Evolutionary conservation across 768 basidiomycete genomes (phyloP).

Genomic region (Cyclocybe cylindracea): DNA sequence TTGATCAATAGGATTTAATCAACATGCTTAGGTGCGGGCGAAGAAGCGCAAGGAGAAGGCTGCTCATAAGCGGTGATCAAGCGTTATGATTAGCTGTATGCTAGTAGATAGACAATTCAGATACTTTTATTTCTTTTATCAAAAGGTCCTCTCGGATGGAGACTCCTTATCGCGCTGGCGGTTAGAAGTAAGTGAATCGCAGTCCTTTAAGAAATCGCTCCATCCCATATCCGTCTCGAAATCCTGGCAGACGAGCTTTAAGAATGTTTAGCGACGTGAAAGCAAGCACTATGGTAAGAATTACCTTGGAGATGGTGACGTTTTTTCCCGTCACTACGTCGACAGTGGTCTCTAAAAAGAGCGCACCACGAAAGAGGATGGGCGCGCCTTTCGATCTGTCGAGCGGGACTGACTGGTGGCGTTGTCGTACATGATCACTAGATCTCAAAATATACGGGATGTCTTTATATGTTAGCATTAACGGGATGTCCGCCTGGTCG

Average conservation of each 20-base stretch:
- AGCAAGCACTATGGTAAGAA: background rate
- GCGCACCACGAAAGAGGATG: background rate
- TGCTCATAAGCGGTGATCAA: conserved; percentile 56
- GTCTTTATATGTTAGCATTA: conserved; percentile 1
- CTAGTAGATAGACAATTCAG: background rate
- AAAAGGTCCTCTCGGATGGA: background rate
- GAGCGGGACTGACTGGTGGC: conserved; percentile 5
- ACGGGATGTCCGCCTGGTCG: background rate
- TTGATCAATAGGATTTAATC: background rate
- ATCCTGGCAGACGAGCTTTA: conserved; percentile 48
- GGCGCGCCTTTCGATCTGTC: background rate
- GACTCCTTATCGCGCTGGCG: background rate
- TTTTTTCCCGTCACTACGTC: conserved; percentile 14
- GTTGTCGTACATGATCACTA: conserved; percentile 10
- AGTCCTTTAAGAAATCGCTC: conserved; percentile 35
- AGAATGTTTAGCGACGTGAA: conserved; percentile 5
- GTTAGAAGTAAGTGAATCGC: conserved; percentile 37
- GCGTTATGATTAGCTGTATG: conserved; percentile 1
- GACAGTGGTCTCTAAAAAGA: conserved; percentile 12
- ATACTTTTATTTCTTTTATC: background rate
- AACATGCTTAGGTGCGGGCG: conserved; percentile 64
- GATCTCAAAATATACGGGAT: conserved; percentile 10
- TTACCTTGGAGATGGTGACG: conserved; percentile 55
- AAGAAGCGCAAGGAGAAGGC: conserved; percentile 80
- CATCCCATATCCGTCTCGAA: conserved; percentile 39